These are phyloP conservation scores for Hanseniaspora gamundiae DNA, from an alignment of 1,139 yeast genomes.

Conservation along the genomic window DNA sequence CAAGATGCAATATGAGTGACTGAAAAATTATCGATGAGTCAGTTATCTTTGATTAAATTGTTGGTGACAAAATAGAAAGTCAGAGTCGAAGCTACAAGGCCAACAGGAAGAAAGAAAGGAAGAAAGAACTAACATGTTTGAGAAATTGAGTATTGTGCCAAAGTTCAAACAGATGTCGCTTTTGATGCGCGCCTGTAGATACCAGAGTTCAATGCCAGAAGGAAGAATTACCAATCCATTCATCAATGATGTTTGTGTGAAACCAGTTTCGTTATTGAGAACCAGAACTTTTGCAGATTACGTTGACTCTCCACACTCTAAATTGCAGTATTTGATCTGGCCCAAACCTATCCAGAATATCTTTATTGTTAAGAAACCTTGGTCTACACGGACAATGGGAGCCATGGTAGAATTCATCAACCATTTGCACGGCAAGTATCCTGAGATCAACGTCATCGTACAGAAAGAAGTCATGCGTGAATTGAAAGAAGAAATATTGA, in stretches of 20 bases:
- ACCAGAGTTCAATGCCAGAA: no score
- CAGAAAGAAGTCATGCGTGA: conserved; percentile 69
- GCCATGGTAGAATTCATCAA: conserved; percentile 58
- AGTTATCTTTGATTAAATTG: no score
- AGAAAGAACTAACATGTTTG: no score
- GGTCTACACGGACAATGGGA: conserved; percentile 50
- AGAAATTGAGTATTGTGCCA: no score
- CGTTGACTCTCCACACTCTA: conserved; percentile 34
- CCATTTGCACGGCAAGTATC: conserved; percentile 44
- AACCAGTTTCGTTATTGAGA: conserved; percentile 11
- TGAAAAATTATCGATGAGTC: no score
- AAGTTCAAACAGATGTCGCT: no score
- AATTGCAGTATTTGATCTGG: conserved; percentile 40
- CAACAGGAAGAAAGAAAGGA: no score
- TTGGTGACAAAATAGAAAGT: no score
- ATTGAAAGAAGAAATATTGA: conserved; percentile 33
- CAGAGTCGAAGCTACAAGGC: no score
- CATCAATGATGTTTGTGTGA: neutral
- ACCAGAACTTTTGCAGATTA: conserved; percentile 28
- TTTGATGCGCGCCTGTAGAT: no score
- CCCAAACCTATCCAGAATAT: conserved; percentile 48
- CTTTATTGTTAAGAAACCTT: conserved; percentile 73
- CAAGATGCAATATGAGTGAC: no score
- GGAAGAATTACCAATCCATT: no score
- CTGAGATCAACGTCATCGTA: conserved; percentile 65